These are phyloP conservation scores for Aspergillus proliferans DNA, from an alignment of 2,329 filamentous ascomycete genomes.

Conservation along the genomic window DNA sequence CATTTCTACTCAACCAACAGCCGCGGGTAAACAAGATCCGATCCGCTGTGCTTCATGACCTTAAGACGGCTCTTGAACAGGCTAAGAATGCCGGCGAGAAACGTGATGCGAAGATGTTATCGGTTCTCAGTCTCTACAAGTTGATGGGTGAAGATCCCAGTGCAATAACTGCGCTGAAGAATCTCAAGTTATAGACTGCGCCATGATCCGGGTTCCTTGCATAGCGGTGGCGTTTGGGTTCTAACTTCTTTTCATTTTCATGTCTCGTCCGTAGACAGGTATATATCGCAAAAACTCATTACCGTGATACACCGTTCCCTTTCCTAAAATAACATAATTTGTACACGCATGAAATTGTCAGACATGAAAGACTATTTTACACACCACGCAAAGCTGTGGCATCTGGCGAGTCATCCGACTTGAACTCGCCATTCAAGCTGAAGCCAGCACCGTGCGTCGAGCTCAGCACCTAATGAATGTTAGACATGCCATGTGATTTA, in stretches of 20 bases:
- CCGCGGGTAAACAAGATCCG: slow-evolving; percentile 52
- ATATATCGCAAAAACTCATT: slow-evolving; percentile 23
- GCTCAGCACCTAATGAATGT: slow-evolving; percentile 66
- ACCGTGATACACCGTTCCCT: slow-evolving; percentile 37
- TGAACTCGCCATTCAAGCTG: slow-evolving; percentile 75
- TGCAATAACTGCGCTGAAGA: slow-evolving; percentile 53
- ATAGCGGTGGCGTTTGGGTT: slow-evolving; percentile 43
- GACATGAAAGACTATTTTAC: slow-evolving; percentile 40
- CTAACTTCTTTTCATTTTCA: slow-evolving; percentile 4
- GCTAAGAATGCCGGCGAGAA: slow-evolving; percentile 36
- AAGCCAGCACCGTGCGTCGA: slow-evolving; percentile 83
- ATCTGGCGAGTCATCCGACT: slow-evolving; percentile 53
- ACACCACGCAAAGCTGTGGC: slow-evolving; percentile 41
- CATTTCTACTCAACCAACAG: slow-evolving; percentile 56
- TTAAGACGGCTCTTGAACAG: slow-evolving; percentile 58
- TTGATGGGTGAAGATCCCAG: slow-evolving; percentile 56
- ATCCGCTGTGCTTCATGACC: slow-evolving; percentile 59
- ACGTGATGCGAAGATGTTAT: slow-evolving; percentile 42
- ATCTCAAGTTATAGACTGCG: slow-evolving; percentile 26
- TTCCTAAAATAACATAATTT: slow-evolving; percentile 39
- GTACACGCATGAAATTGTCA: slow-evolving; percentile 26
- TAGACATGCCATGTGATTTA: slow-evolving; percentile 18
- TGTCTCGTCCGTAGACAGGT: slow-evolving; percentile 3
- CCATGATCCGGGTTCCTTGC: slow-evolving; percentile 10
- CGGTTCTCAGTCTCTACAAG: slow-evolving; percentile 55